These are phyloP conservation scores for Phytophthora chlamydospora DNA, from an alignment of 352 stramenopile species.

Conservation along the genomic window DNA sequence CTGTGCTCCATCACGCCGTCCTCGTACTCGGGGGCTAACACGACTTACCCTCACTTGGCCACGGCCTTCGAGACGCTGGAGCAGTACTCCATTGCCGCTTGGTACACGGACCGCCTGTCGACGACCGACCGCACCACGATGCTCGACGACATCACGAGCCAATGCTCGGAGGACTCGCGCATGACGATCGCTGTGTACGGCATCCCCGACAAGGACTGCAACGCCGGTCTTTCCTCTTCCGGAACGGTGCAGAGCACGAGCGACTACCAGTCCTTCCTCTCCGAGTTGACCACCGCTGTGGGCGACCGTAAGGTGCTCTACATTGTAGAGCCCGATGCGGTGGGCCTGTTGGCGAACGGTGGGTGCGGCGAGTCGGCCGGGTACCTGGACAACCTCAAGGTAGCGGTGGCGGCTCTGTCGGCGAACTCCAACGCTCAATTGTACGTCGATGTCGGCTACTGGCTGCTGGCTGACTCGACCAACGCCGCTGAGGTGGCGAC, in stretches of 20 bases:
- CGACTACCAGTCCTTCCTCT: conserved; percentile 58
- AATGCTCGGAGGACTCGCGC: conserved; percentile 44
- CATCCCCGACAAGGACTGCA: conserved; percentile 72
- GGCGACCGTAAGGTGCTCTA: conserved; percentile 64
- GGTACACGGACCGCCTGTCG: conserved; percentile 60
- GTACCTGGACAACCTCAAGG: conserved; percentile 62
- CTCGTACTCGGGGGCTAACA: conserved; percentile 43
- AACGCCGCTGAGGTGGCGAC: conserved; percentile 36
- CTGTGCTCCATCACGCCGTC: conserved; percentile 44
- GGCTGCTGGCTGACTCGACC: conserved; percentile 46
- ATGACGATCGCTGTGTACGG: conserved; percentile 72
- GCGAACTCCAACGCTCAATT: conserved; percentile 60
- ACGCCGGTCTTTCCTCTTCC: conserved; percentile 51
- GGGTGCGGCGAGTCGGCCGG: conserved; percentile 46
- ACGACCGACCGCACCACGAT: conserved; percentile 34
- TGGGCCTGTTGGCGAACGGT: conserved; percentile 53
- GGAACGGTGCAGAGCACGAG: conserved; percentile 44
- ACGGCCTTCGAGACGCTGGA: conserved; percentile 44
- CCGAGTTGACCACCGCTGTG: conserved; percentile 40
- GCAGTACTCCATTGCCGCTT: conserved; percentile 52
- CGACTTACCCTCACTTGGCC: conserved; percentile 40
- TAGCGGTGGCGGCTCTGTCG: conserved; percentile 56
- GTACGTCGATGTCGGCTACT: conserved; percentile 74
- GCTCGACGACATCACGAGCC: conserved; percentile 36
- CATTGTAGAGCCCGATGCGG: conserved; percentile 69